Conservation (phyloP, 768 basidiomycete species). For the Mycena vulgaris region DNA sequence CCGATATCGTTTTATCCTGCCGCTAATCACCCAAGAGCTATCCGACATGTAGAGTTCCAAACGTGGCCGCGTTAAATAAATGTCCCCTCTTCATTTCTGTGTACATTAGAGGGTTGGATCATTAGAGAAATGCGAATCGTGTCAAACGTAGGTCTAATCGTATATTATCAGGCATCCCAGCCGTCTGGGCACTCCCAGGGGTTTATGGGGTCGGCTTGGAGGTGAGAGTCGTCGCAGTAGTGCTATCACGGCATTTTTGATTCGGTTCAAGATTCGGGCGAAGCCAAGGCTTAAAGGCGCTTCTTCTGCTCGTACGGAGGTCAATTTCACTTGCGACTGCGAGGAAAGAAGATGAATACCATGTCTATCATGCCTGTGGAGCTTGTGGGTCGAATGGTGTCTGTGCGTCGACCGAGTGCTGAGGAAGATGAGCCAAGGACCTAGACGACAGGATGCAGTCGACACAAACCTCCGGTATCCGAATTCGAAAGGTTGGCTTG, state of each 20-base stretch:
- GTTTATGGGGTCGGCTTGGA: slow-evolving; percentile 17
- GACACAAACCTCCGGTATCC: background rate
- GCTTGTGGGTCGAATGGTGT: background rate
- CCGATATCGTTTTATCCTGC: slow-evolving; percentile 22
- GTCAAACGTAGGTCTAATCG: slow-evolving; percentile 1
- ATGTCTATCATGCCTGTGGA: background rate
- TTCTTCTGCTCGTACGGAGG: slow-evolving; percentile 2
- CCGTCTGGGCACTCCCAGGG: slow-evolving; percentile 17
- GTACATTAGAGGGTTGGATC: too few relatives aligned
- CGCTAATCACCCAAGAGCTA: background rate
- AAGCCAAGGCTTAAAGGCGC: background rate
- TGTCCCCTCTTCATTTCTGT: too few relatives aligned
- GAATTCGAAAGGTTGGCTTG: background rate
- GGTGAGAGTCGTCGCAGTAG: slow-evolving; percentile 2
- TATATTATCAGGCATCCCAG: slow-evolving; percentile 32
- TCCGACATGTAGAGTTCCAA: too few relatives aligned
- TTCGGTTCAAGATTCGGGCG: slow-evolving; percentile 15
- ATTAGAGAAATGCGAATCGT: background rate
- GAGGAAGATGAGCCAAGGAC: background rate
- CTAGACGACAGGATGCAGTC: background rate
- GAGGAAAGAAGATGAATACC: background rate
- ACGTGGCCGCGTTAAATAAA: background rate
- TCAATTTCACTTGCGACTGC: background rate
- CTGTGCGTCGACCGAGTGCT: background rate
- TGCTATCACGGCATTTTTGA: slow-evolving; percentile 5